phyloP scores from a whole-genome alignment of 2,329 filamentous ascomycete genomes.

The Penicillium sp. region DNA sequence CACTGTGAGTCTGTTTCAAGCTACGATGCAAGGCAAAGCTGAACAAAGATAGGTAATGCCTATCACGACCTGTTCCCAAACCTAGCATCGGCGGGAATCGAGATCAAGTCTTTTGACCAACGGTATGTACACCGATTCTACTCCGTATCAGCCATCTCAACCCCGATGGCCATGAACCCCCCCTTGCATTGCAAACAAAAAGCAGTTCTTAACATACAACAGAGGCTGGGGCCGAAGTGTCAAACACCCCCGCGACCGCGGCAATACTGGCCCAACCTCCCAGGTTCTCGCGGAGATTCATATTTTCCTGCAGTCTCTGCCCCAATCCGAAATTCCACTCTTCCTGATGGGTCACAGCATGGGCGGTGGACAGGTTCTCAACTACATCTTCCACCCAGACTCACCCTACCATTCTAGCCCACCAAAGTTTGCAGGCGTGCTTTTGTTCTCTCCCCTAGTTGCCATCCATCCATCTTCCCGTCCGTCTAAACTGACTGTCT shows the following conservation, averaged over 20 bases:
- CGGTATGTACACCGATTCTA: conserved; percentile 41
- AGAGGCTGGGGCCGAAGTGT: conserved; percentile 81
- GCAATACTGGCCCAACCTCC: conserved; percentile 71
- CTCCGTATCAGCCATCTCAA: not conserved
- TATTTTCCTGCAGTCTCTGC: conserved; percentile 66
- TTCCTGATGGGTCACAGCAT: conserved; percentile 92
- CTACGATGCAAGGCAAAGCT: not conserved
- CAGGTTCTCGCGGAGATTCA: conserved; percentile 77
- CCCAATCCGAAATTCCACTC: conserved; percentile 50
- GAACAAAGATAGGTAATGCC: conserved; percentile 57
- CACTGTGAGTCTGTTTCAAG: conserved; percentile 54
- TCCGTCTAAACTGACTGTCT: conserved; percentile 65
- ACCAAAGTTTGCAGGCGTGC: conserved; percentile 67
- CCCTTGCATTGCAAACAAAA: not conserved
- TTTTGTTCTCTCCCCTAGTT: conserved; percentile 78
- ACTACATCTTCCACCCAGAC: conserved; percentile 50
- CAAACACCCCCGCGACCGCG: conserved; percentile 61
- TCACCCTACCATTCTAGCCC: conserved; percentile 33
- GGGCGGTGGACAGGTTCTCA: conserved; percentile 78
- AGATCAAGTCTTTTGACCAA: conserved; percentile 79
- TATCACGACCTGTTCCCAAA: conserved; percentile 74
- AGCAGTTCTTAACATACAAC: not conserved
- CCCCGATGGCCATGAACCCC: not conserved
- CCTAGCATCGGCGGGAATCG: conserved; percentile 71
- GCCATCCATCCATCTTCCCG: conserved; percentile 66